Base-by-base conservation (phyloP, 2,329 filamentous ascomycete genomes). In the Trichoderma harzianum region DNA sequence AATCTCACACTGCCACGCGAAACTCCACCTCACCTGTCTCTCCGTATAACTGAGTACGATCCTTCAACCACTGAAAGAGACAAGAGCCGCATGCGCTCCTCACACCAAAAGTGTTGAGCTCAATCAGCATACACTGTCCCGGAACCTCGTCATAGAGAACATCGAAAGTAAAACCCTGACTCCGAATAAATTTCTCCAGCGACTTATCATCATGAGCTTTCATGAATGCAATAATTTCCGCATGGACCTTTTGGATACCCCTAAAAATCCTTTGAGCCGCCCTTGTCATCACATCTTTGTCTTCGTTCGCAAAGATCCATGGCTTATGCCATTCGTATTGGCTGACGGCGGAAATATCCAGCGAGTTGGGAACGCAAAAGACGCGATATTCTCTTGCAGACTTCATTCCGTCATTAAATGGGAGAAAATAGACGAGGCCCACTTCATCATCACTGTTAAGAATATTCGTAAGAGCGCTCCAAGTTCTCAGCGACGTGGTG, bases 71-170 rank as follows among this genome's bases (percentile, higher is more conserved):
- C 16, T 86, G 80, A 72, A 84, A 86, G 30, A 86, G 75, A 73
- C 82, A 85, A 30, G 81, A 82, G 8, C 84, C 83, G 76, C 83
- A 85, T 4, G 79, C 80, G 26, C 82, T 83, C 73, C 81, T 78
- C 2, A 79, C 80, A 0, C 84, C 84, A 74, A 86, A 86, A 1
- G 79, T 80, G 69, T 85, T 86, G 43, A 85, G 75, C 74, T 86
- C 82, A 16, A 86, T 78, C n/a, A 86, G n/a, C 18, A 47, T 47
- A 51, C 61, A 74, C 75, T 74, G 72, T 2, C 74, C 70, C 0
- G 66, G 68, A 3, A 76, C 73, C 47, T 82, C 77, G 30, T 83
- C 77, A 61, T 80, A 82, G 18, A 80, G 77, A 18, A 85, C 76
- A 73, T 86, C 84, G 72, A 86, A 85, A 5, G 79, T 80, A 60